Evolutionary conservation across 2,329 filamentous ascomycete species (phyloP).

Genomic region (Exserohilum rostratum): DNA sequence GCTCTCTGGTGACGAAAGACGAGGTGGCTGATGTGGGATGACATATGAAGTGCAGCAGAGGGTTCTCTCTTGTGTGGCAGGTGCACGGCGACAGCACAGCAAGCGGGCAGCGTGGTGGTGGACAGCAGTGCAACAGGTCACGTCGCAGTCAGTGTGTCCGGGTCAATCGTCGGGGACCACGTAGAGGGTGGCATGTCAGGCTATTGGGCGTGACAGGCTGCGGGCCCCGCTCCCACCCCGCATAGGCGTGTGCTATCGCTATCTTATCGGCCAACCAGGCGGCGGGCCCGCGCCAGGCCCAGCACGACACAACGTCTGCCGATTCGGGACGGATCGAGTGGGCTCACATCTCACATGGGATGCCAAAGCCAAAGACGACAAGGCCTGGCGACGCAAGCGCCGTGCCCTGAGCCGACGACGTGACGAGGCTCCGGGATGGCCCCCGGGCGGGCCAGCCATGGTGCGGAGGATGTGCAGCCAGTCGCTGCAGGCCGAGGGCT

Average conservation of each 20-base stretch:
- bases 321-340: conserved; percentile 43
- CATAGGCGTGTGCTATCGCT: conserved; percentile 33
- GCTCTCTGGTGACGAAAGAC: conserved; percentile 22
- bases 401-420: conserved; percentile 16
- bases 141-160: neutral
- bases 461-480: conserved; percentile 19
- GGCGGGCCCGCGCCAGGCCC: too few species aligned
- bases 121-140: conserved; percentile 1
- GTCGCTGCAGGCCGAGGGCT: neutral
- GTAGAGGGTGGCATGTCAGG: conserved; percentile 17
- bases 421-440: conserved; percentile 9
- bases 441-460: conserved; percentile 1
- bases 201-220: conserved; percentile 16
- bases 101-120: too few species aligned
- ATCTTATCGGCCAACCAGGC: conserved; percentile 36
- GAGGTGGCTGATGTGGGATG: conserved; percentile 18
- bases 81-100: too few species aligned
- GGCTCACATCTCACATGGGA: conserved; percentile 17
- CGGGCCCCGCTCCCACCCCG: conserved; percentile 38
- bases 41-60: conserved; percentile 20
- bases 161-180: conserved; percentile 33
- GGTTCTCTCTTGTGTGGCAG: too few species aligned
- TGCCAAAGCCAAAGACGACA: too few species aligned
- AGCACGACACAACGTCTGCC: too few species aligned
- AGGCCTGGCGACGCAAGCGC: conserved; percentile 44